Base-by-base conservation (phyloP, 139 green algal genomes). In the Asterochloris sp. region DNA sequence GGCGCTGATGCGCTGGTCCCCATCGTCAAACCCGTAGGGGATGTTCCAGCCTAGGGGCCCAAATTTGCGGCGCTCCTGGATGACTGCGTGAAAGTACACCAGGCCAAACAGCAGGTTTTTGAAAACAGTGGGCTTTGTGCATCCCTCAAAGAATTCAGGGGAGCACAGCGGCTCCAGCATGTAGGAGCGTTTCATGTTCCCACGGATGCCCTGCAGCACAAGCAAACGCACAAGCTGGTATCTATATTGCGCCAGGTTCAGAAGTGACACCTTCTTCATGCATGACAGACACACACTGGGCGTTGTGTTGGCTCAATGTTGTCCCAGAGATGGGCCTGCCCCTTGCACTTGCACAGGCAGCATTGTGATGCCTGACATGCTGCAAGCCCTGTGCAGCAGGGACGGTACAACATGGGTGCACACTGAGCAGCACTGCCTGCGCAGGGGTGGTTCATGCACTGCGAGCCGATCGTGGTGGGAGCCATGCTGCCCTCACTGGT, bases 171-270 rank as follows among this genome's bases (percentile, higher is more conserved):
- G 91, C 89, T 95, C 91, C 29, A 92, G 81, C 62, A 79, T 84
- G 83, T 89, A 93, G 76, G 84, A 92, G 76, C 92, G 89, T 66
- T 77, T 79, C 86, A 96, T 92, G 89, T 95, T 96, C 76, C 91
- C 92, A 1, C 87, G 74, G 47, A 92, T 87, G 19, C 89, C 81
- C 81, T 84, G 81, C 73, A 79, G 10, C 12, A 38, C 60, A 69
- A 10, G 63, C 26, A 63, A 12, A 6, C 38, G 38, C 38, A 54
- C 38, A 54, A 2, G 38, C 38, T 54, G 2, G 38, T 54, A 8
- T 6, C 21, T 73, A 6, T 73, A 8, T 73, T 6, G 6, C 38
- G 38, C 38, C 38, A 6, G 38, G 38, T 54, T 69, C 63, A 69
- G 63, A 14, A 69, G 14, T 14, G 14, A 24, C 63, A 24, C 14